Base-by-base conservation (phyloP, 2,329 filamentous ascomycete species). In the Didymellaceae sp. region DNA sequence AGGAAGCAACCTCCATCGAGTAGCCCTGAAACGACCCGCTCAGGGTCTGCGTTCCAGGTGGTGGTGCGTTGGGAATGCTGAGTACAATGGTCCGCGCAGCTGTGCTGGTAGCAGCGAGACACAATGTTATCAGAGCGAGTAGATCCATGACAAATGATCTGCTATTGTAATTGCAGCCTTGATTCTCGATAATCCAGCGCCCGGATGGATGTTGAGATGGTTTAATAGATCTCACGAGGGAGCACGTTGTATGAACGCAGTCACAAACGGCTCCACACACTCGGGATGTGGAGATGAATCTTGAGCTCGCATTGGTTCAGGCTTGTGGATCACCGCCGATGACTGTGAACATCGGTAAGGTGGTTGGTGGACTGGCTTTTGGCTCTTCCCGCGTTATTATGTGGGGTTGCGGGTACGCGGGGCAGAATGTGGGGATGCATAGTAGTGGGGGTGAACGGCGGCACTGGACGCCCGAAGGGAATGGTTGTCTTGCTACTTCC, bases 1-100 rank as follows among this genome's bases (percentile, higher is more conserved):
- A 59, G 9, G 57, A 58, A 14, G 57, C 57, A 16, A 58, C 22
- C 30, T 59, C 54, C 54, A 59, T 55, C 11, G 54, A 59, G 37
- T 52, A 59, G 1, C 54, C 52, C 30, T 59, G 57, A 14, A 53
- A 59, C 1, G 54, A 48, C 21, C 52, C 49, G 44, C 39, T 37
- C 14, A 58, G 34, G 7, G 30, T 47, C 13, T 52, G 46, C 2
- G 49, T 58, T 8, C 57, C 57, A 21, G 41, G 17, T 22, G 54
- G 48, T 17, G 54, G 57, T 16, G 30, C 18, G 24, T 53, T 18
- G 6, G 57, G 47, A 6, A 59, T 41, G 2, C 11, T 28, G 13
- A 53, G 39, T n/a, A 33, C 18, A 31, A 52, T 25, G 1, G 24
- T 37, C n/a, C 41, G 41, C 13, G 18, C 14, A 37, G 42, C 48